Evolutionary conservation across 2,329 filamentous ascomycete genomes (phyloP), one percentile per base, ranked within the genome.

Genomic region (Claviceps maximensis): DNA sequence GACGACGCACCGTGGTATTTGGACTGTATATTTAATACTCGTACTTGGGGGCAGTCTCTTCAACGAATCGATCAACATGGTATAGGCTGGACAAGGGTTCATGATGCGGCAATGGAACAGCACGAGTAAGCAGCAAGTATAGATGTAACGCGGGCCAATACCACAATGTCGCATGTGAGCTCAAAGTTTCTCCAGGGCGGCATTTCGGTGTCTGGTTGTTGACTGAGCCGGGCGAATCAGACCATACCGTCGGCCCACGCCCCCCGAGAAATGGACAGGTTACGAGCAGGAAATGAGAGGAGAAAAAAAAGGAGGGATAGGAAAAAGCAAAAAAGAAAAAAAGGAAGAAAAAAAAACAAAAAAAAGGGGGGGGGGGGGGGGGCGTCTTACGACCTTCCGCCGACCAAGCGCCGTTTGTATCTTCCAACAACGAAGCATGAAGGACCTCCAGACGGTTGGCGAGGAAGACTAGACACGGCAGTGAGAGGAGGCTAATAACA

Each of bases 161-260:
- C n/a, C n/a, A n/a, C n/a, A n/a, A n/a, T n/a, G n/a, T n/a, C n/a
- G n/a, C n/a, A n/a, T n/a, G n/a, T n/a, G n/a, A n/a, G n/a, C n/a
- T n/a, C n/a, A n/a, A n/a, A 33, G 31, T 33, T 33, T 33, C 31
- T 33, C 10, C 31, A 33, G 3, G 31, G 10, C 10, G 31, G 31
- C 8, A 8, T 29, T 29, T 29, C 4, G n/a, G n/a, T n/a, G 27
- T 29, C 27, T 29, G 36, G 36, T 41, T 4, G 38, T 41, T 41
- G 38, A n/a, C 19, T 21, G 7, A n/a, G 38, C 7, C 31, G 2
- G 33, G 33, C 55, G 54, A 57, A 56, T 57, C 52, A 57, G 4
- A 33, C 23, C 13, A 25, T 17, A 27, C 13, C 33, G 38, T 47
- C 21, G 21, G 17, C 19, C 48, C 54, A 57, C 54, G 54, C 21